Conservation (phyloP, 2,329 filamentous ascomycete genomes). For the Mycosphaerella arachidis region DNA sequence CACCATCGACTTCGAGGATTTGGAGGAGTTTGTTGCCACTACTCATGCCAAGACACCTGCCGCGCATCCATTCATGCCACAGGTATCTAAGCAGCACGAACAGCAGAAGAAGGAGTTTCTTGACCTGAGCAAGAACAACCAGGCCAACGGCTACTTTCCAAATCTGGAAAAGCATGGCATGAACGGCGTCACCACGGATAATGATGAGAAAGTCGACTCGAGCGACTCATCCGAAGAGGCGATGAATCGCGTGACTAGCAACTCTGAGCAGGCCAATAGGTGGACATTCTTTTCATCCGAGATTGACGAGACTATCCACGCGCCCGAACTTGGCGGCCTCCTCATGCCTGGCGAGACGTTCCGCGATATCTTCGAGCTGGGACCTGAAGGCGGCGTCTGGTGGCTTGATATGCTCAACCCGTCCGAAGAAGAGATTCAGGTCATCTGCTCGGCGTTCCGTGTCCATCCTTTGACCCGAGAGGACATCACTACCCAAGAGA, state of each 20-base stretch:
- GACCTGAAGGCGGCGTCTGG: slow-evolving; percentile 79
- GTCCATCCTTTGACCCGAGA: slow-evolving; percentile 94
- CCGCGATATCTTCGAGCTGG: slow-evolving; percentile 75
- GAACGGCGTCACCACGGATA: neutral
- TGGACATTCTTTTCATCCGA: slow-evolving; percentile 98
- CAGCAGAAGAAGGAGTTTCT: slow-evolving; percentile 51
- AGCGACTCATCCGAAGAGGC: slow-evolving; percentile 27
- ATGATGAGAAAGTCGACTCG: slow-evolving; percentile 44
- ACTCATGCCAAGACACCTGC: slow-evolving; percentile 45
- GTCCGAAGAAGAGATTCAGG: slow-evolving; percentile 79
- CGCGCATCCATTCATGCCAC: slow-evolving; percentile 37
- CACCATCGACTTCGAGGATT: slow-evolving; percentile 84
- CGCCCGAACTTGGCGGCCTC: slow-evolving; percentile 79
- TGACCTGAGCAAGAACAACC: slow-evolving; percentile 49
- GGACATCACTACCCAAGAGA: slow-evolving; percentile 92
- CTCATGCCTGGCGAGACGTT: slow-evolving; percentile 86
- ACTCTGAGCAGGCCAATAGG: slow-evolving; percentile 55
- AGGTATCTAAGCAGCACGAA: slow-evolving; percentile 24
- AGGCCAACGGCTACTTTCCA: slow-evolving; percentile 18
- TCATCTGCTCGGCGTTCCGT: slow-evolving; percentile 88
- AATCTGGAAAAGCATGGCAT: slow-evolving; percentile 24
- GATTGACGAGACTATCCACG: slow-evolving; percentile 88
- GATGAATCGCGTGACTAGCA: slow-evolving; percentile 23
- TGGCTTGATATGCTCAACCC: slow-evolving; percentile 95
- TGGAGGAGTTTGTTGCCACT: slow-evolving; percentile 83